Conservation (phyloP, 2,329 filamentous ascomycete species). For the Fusarium sp. region DNA sequence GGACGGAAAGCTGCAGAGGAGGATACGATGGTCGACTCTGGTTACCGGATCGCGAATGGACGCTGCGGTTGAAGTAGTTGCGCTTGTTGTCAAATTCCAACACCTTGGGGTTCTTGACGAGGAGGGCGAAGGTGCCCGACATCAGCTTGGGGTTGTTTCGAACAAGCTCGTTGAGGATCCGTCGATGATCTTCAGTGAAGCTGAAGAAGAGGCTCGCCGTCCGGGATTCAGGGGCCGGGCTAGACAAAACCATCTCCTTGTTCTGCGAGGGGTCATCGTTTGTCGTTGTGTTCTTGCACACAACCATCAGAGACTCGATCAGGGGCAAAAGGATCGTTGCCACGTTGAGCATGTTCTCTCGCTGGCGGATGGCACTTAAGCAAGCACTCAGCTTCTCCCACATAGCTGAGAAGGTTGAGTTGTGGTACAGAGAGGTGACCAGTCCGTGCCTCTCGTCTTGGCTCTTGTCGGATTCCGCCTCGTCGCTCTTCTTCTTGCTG, state of each 20-base stretch:
- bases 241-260: constrained; percentile 76
- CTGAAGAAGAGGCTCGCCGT: constrained; percentile 95
- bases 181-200: constrained; percentile 96
- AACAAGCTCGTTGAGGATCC: constrained; percentile 97
- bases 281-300: constrained; percentile 95
- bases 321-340: constrained; percentile 93
- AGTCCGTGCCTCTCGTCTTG: constrained; percentile 80
- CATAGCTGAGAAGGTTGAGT: constrained; percentile 84
- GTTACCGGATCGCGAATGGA: constrained; percentile 74
- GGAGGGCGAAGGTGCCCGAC: constrained; percentile 94
- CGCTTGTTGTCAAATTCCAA: constrained; percentile 99
- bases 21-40: constrained; percentile 75
- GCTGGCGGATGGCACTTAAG: constrained; percentile 83
- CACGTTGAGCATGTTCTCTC: constrained; percentile 95
- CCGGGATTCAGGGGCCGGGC: constrained; percentile 75
- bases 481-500: constrained; percentile 70
- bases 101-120: constrained; percentile 99
- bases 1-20: constrained; percentile 82
- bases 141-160: constrained; percentile 97
- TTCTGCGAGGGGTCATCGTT: constrained; percentile 67
- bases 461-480: constrained; percentile 58
- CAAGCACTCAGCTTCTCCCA: constrained; percentile 94
- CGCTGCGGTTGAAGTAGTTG: constrained; percentile 95
- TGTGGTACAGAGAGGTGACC: constrained; percentile 87
- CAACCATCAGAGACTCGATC: constrained; percentile 97